Conservation (phyloP, 2,329 filamentous ascomycete genomes). For the Talaromyces sp. region DNA sequence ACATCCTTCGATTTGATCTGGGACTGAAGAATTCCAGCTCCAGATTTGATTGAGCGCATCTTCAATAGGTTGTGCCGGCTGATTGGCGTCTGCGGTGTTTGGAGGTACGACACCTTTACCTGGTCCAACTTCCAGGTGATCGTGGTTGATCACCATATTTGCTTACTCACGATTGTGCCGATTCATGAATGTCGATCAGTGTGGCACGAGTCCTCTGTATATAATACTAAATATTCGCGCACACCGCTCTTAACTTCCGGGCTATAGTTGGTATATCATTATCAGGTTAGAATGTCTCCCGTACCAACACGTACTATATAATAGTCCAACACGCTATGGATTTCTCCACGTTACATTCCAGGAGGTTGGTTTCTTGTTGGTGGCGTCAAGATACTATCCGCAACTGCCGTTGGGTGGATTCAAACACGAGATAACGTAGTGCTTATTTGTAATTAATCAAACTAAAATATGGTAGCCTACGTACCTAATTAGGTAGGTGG, state of each 20-base stretch:
- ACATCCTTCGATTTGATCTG: constrained; percentile 1
- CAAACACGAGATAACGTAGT: not conserved
- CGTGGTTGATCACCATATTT: constrained; percentile 8
- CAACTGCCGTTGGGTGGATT: not conserved
- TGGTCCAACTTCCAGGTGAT: not conserved
- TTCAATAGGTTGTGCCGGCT: not conserved
- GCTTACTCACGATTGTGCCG: not conserved
- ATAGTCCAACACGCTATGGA: not conserved
- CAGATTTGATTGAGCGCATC: constrained; percentile 12
- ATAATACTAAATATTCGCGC: not conserved
- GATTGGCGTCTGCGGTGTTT: not conserved
- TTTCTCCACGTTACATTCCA: constrained; percentile 1
- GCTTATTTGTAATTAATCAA: not conserved
- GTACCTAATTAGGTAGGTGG: not conserved
- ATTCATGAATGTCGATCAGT: not conserved
- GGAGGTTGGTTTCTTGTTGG: not conserved
- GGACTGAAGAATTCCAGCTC: constrained; percentile 6
- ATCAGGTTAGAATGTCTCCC: not conserved
- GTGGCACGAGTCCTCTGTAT: not conserved
- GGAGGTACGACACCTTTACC: not conserved
- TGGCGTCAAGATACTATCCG: not conserved
- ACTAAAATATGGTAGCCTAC: not conserved
- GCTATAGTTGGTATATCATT: not conserved
- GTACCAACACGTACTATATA: not conserved
- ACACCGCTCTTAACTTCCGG: not conserved